Evolutionary conservation across 805 yeast genomes (phyloP).

Genomic region (Metschnikowia kofuensis): DNA sequence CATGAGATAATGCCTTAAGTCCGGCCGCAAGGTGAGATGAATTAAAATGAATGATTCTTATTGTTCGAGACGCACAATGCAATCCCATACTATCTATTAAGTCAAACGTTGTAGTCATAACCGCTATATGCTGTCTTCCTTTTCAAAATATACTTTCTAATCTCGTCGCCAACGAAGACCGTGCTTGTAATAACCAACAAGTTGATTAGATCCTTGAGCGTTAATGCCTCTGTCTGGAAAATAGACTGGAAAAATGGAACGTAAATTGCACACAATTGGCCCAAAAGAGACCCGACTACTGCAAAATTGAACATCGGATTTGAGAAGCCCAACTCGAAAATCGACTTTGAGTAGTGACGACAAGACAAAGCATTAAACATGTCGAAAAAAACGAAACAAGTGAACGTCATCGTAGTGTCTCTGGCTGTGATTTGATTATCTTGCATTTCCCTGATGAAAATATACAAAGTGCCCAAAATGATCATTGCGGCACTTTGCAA

Average conservation of each 20-base stretch:
- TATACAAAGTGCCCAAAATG: slow-evolving; percentile 79
- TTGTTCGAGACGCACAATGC: neutral
- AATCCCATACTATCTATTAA: neutral
- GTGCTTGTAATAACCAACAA: slow-evolving; percentile 66
- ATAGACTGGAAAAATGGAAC: slow-evolving; percentile 88
- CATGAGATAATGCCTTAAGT: neutral
- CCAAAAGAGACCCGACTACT: slow-evolving; percentile 80
- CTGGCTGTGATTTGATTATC: slow-evolving; percentile 82
- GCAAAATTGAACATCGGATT: slow-evolving; percentile 94
- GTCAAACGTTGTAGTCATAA: slow-evolving; percentile 16
- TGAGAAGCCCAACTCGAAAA: slow-evolving; percentile 74
- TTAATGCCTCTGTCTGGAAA: slow-evolving; percentile 92
- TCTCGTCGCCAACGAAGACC: slow-evolving; percentile 84
- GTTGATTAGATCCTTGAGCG: slow-evolving; percentile 64
- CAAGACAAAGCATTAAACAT: slow-evolving; percentile 96
- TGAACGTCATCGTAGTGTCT: slow-evolving; percentile 98
- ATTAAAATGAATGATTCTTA: neutral
- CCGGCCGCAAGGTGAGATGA: neutral
- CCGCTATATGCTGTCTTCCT: slow-evolving; percentile 17
- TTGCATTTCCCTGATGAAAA: slow-evolving; percentile 82
- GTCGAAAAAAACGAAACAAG: slow-evolving; percentile 93
- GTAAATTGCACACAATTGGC: slow-evolving; percentile 91
- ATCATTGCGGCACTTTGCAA: slow-evolving; percentile 75
- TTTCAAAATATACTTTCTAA: slow-evolving; percentile 52
- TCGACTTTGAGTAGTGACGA: slow-evolving; percentile 82